phyloP scores from a whole-genome alignment of 139 green algal genomes.

The Volvox reticuliferus region DNA sequence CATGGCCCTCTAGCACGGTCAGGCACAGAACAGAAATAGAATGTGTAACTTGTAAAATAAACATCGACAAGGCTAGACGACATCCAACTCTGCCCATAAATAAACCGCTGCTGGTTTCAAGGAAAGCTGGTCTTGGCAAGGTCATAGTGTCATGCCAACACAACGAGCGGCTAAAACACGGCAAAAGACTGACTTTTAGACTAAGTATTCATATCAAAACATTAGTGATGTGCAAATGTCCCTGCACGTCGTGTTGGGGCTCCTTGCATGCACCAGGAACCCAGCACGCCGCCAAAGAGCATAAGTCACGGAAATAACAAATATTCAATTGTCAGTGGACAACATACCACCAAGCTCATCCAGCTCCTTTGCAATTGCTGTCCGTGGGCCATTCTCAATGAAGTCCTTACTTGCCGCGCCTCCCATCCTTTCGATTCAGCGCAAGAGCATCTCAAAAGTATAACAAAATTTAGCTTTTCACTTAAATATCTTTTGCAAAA shows the following conservation, averaged over 20 bases:
- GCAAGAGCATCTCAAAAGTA: background rate
- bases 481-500: background rate
- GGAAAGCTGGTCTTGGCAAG: background rate
- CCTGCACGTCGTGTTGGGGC: too few relatives aligned
- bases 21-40: background rate
- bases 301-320: background rate
- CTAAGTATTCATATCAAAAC: too few relatives aligned
- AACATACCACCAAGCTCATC: constrained; percentile 29
- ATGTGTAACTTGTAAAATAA: background rate
- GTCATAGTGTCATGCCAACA: background rate
- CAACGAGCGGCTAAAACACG: background rate
- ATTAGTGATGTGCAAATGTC: too few relatives aligned
- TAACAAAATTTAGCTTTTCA: background rate
- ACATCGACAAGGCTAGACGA: background rate
- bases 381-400: background rate
- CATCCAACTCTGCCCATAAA: background rate
- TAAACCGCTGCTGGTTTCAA: background rate
- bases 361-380: constrained; percentile 8
- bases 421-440: constrained; percentile 1
- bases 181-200: too few relatives aligned
- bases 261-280: background rate
- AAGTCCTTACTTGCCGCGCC: constrained; percentile 33
- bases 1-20: background rate
- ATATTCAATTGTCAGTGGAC: background rate
- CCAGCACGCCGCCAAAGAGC: background rate